Conservation (phyloP, 495 filamentous ascomycete genomes). For the Saxophila tyrrhenica region DNA sequence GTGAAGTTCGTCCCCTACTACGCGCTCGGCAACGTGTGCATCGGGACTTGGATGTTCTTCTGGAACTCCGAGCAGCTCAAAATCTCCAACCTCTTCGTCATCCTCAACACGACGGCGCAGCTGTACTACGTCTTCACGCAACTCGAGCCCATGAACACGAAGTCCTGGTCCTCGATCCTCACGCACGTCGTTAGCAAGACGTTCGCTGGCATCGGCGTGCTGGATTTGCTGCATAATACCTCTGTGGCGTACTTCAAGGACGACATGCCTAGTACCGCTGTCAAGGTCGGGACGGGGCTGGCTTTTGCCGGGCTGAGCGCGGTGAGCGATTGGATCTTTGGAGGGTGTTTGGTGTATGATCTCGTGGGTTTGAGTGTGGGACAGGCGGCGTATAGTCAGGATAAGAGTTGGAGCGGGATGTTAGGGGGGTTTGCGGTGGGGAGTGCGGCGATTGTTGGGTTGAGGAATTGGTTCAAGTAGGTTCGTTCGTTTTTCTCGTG, state of each 20-base stretch:
- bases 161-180: conserved; percentile 34
- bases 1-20: conserved; percentile 38
- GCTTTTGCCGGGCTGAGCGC: conserved; percentile 28
- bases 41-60: conserved; percentile 48
- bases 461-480: conserved; percentile 1
- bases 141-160: conserved; percentile 36
- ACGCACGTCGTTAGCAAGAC: conserved; percentile 42
- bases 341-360: conserved; percentile 43
- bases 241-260: conserved; percentile 39
- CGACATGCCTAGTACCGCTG: conserved; percentile 28
- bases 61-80: conserved; percentile 38
- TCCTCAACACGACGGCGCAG: conserved; percentile 39
- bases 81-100: conserved; percentile 38
- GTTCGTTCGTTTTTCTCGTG: neutral
- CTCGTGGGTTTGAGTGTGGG: conserved; percentile 38
- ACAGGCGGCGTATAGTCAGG: conserved; percentile 27
- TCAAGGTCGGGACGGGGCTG: conserved; percentile 39
- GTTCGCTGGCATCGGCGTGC: conserved; percentile 43
- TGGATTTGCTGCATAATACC: conserved; percentile 43
- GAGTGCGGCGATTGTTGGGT: conserved; percentile 37
- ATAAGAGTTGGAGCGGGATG: conserved; percentile 32
- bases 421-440: conserved; percentile 37
- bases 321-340: conserved; percentile 40
- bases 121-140: conserved; percentile 37
- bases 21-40: conserved; percentile 40